Evolutionary conservation across 1,139 yeast species (phyloP), one percentile per base, ranked within the genome.

Genomic region (Taiozyma onychis): DNA sequence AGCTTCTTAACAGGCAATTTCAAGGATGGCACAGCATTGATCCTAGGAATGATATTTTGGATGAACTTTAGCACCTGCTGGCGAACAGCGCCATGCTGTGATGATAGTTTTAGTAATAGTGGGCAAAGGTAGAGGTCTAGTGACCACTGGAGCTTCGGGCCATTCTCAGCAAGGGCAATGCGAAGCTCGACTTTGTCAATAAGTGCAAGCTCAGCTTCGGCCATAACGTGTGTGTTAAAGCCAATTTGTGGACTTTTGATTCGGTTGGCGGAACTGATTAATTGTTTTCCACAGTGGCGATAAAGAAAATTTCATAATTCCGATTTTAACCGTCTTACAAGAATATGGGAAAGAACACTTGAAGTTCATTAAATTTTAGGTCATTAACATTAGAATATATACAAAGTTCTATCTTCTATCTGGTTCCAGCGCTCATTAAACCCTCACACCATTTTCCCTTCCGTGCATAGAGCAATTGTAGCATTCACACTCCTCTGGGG

Each of bases 131-230:
- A 93, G 1, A 80, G 66, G 21, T 75, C 74, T 42, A 93, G 66
- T 13, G 85, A 70, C 8, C 75, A 66, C 60, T 87, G 84, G 49
- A 90, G 77, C 60, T 85, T 86, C 3, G 68, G 73, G 50, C 85
- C 88, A 1, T 82, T 73, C 49, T 79, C 80, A 0, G 98, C 90
- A 46, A 93, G 70, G 1, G 96, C 95, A 43, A 93, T 75, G 47
- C 91, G 74, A 46, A 93, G 77, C 67, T 93, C 99, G 1, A 89
- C 98, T 62, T 81, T 84, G 62, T 81, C 81, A 44, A 87, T 75
- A 52, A 86, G 70, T 2, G 77, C 72, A 51, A 81, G 68, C 62
- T 86, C 93, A 42, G 74, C 70, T 9, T 74, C 78, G 18, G 76
- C 72, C 76, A 72, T 74, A 34, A n/a, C 21, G 42, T 24, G 24